phyloP scores from a whole-genome alignment of 495 filamentous ascomycete genomes.

The Glarea lozoyensis region DNA sequence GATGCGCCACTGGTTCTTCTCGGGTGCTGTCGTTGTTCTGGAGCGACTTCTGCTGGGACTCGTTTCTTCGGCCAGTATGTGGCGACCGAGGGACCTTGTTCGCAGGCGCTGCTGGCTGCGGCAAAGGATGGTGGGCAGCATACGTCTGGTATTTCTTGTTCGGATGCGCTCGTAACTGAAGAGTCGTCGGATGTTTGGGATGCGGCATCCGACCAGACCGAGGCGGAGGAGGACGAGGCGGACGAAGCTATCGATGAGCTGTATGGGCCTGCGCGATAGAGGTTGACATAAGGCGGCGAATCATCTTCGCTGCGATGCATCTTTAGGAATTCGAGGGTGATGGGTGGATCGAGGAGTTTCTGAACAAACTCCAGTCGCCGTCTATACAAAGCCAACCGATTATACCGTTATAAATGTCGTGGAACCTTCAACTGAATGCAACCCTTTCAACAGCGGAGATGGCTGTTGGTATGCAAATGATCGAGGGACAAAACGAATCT shows the following conservation, averaged over 20 bases:
- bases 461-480: conserved; percentile 22
- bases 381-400: conserved; percentile 41
- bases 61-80: conserved; percentile 25
- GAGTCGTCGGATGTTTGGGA: conserved; percentile 48
- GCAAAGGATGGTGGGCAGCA: conserved; percentile 27
- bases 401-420: conserved; percentile 30
- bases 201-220: conserved; percentile 70
- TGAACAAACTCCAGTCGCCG: conserved; percentile 43
- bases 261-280: conserved; percentile 48
- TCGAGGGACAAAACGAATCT: conserved; percentile 35
- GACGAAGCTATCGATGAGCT: conserved; percentile 59
- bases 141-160: conserved; percentile 34
- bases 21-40: conserved; percentile 71
- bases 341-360: conserved; percentile 12
- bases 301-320: conserved; percentile 41
- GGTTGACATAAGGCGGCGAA: conserved; percentile 32
- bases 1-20: conserved; percentile 57
- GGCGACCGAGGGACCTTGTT: conserved; percentile 19
- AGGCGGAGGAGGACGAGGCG: conserved; percentile 64
- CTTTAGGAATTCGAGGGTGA: conserved; percentile 27
- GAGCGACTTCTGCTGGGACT: conserved; percentile 35
- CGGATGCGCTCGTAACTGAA: conserved; percentile 39
- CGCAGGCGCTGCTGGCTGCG: conserved; percentile 21
- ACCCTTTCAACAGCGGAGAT: conserved; percentile 14
- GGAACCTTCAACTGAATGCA: conserved; percentile 21